phyloP scores from a whole-genome alignment of 73 alveolate species.

The Tetrahymena elliotti region DNA sequence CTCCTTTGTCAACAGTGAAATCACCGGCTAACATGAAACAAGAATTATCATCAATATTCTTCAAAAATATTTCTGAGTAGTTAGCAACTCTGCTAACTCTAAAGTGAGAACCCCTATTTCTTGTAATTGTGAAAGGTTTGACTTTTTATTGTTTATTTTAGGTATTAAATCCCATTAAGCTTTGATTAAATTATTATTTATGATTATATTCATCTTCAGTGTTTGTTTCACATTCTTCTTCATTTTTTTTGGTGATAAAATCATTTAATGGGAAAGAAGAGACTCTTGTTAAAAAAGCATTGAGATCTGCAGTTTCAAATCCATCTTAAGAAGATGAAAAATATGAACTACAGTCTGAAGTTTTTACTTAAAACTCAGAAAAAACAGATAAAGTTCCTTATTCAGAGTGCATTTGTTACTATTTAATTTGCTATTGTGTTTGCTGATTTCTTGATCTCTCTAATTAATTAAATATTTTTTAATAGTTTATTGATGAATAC shows the following conservation, averaged over 20 bases:
- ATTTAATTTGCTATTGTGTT: not conserved
- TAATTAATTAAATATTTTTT: too few species aligned
- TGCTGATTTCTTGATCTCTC: not conserved
- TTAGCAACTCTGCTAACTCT: not conserved
- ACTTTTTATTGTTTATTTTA: not conserved
- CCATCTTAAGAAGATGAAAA: not conserved
- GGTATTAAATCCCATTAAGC: not conserved
- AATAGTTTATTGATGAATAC: not conserved
- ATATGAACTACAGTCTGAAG: not conserved
- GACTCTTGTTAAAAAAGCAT: not conserved
- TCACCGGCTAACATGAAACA: not conserved
- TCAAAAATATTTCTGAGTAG: not conserved
- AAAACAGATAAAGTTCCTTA: not conserved
- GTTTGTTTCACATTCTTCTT: not conserved
- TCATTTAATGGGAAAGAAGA: not conserved
- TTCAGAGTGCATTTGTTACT: not conserved
- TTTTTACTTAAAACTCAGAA: not conserved
- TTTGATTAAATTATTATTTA: not conserved
- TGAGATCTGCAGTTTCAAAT: not conserved
- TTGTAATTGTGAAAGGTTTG: not conserved
- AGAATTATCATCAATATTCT: not conserved
- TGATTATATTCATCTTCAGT: not conserved
- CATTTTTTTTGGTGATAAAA: not conserved
- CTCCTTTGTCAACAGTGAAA: not conserved
- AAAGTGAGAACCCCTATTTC: not conserved